Evolutionary conservation across 495 filamentous ascomycete genomes (phyloP).

Genomic region (Pyronema omphalodes): DNA sequence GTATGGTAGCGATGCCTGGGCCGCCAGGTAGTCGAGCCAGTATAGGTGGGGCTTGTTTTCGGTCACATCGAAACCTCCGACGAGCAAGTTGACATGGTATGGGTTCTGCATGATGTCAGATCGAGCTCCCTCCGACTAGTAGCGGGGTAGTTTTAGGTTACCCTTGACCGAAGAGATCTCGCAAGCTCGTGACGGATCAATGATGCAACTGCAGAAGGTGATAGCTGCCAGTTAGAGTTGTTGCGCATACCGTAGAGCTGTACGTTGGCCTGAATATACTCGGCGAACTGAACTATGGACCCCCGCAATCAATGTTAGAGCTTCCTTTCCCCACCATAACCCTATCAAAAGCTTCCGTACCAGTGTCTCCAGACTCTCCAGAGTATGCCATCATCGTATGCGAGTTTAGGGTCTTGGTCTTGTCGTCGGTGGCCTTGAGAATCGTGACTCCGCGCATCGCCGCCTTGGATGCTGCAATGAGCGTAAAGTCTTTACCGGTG

Average conservation of each 20-base stretch:
- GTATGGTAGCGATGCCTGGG: slow-evolving; percentile 72
- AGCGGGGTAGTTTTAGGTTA: slow-evolving; percentile 4
- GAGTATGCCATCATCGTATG: slow-evolving; percentile 92
- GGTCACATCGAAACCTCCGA: slow-evolving; percentile 81
- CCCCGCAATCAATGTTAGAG: slow-evolving; percentile 19
- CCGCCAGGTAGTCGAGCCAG: slow-evolving; percentile 94
- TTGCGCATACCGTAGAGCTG: slow-evolving; percentile 98
- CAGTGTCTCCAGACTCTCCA: slow-evolving; percentile 90
- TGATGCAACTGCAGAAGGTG: slow-evolving; percentile 68
- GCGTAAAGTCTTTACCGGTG: slow-evolving; percentile 95
- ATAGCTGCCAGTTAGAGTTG: slow-evolving; percentile 53
- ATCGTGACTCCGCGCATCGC: slow-evolving; percentile 93
- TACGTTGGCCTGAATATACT: slow-evolving; percentile 97
- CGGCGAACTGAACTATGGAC: slow-evolving; percentile 80
- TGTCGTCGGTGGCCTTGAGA: slow-evolving; percentile 91
- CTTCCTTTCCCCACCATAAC: slow-evolving; percentile 9
- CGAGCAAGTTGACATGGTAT: slow-evolving; percentile 86
- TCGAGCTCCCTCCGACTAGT: not conserved
- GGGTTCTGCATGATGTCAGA: slow-evolving; percentile 36
- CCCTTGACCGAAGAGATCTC: slow-evolving; percentile 62
- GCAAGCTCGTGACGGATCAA: slow-evolving; percentile 90
- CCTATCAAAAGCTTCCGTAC: slow-evolving; percentile 30
- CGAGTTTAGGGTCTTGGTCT: slow-evolving; percentile 76
- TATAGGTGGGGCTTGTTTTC: slow-evolving; percentile 73
- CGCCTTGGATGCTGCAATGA: slow-evolving; percentile 93